Evolutionary conservation across 164 flowering plant genomes (phyloP), one percentile per base, ranked within the genome.

Genomic region (Warburgia ugandensis): DNA sequence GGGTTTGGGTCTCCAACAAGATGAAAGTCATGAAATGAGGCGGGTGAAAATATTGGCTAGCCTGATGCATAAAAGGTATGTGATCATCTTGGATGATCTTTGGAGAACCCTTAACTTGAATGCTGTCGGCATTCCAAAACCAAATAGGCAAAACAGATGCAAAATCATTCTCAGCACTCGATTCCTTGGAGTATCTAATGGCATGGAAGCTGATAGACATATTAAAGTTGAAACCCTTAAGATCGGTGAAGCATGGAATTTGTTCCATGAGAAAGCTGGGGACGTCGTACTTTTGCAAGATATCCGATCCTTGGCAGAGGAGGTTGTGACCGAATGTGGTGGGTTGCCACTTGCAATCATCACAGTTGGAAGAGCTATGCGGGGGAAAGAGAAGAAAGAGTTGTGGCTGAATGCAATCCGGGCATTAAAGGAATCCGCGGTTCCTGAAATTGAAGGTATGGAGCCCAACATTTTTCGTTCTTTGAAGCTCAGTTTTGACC

Each of bases 1-100:
- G 20, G 9, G 20, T 9, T 16, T 50, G 20, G 9, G 1, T 49
- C 32, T 49, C 16, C 7, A 31, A 8, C 26, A 14, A 1, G 8
- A 14, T 4, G 54, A 50, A 14, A 10, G 7, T 4, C 4, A n/a
- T 6, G 8, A 9, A 6, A 14, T 14, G 12, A 31, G 37, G 20
- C 13, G 29, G 13, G 16, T 20, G 27, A 29, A 6, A 20, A 12
- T 50, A 13, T 35, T 25, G 2, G 13, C 27, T 0, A 5, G 21
- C 3, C 19, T 36, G 30, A 33, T 13, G 20, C 10, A n/a, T 11
- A 35, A 3, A 11, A 50, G 16, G 33, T 50, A 14, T 19, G 9
- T 50, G 43, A 42, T 50, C 6, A 35, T 36, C 33, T 36, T 50
- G 17, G 54, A 50, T 27, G 54, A 36, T 36, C 29, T 36, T 6